phyloP scores from a whole-genome alignment of 164 flowering plant species.

The Houttuynia cordata region DNA sequence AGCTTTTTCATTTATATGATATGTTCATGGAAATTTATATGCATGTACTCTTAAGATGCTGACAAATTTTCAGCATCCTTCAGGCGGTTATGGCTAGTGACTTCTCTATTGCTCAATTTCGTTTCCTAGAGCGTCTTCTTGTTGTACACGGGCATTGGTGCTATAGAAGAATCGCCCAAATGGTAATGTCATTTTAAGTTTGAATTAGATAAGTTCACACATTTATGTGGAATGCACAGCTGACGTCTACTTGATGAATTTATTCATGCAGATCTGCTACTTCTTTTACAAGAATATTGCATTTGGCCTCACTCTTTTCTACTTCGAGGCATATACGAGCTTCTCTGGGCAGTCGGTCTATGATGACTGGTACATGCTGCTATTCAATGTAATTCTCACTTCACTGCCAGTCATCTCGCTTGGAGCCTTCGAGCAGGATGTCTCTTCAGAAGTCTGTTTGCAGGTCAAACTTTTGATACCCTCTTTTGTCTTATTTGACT shows the following conservation, averaged over 20 bases:
- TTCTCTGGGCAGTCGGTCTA: constrained; percentile 96
- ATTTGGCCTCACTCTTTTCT: constrained; percentile 93
- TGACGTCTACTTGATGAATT: background rate
- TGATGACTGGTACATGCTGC: constrained; percentile 86
- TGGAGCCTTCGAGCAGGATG: constrained; percentile 95
- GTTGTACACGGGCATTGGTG: constrained; percentile 99
- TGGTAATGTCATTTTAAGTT: constrained; percentile 36
- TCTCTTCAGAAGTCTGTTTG: constrained; percentile 80
- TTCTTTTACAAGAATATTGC: constrained; percentile 98
- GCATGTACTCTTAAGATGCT: background rate
- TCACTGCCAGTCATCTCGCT: constrained; percentile 93
- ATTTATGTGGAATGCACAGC: background rate
- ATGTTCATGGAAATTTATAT: no score
- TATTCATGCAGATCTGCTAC: constrained; percentile 65
- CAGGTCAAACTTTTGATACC: constrained; percentile 37
- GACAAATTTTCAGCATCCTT: constrained; percentile 17
- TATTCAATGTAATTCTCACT: constrained; percentile 87
- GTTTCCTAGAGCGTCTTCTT: constrained; percentile 76
- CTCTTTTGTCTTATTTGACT: background rate
- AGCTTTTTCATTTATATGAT: no score
- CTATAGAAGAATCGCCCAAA: constrained; percentile 90
- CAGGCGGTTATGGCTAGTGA: constrained; percentile 99
- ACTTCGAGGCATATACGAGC: constrained; percentile 89
- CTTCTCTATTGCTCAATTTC: constrained; percentile 86
- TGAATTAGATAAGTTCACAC: background rate